A percentile compares a stretch with the other conserved stretches of the same genome.
Evolutionary conservation across 2,329 filamentous ascomycete species (phyloP).

Genomic region (Hortaea sp.): DNA sequence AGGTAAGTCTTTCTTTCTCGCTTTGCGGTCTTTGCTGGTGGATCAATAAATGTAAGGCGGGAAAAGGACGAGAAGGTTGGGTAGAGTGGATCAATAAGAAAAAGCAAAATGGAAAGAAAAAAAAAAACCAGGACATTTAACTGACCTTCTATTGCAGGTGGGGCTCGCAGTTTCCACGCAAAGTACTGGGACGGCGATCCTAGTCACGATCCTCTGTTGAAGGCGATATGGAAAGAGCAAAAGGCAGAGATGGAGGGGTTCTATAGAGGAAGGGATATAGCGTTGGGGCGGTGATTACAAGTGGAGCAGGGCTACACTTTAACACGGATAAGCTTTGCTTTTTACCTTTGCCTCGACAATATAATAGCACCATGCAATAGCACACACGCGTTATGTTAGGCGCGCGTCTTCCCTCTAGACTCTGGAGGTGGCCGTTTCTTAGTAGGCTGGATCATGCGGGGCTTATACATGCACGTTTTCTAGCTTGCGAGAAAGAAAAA

Average conservation of each 20-base stretch:
- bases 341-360: too few species aligned
- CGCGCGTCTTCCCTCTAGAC: too few species aligned
- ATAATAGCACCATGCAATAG: too few species aligned
- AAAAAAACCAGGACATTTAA: too few species aligned
- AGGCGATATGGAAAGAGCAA: slow-evolving; percentile 27
- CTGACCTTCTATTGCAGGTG: slow-evolving; percentile 6
- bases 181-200: slow-evolving; percentile 32
- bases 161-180: slow-evolving; percentile 28
- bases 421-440: too few species aligned
- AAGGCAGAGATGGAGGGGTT: slow-evolving; percentile 28
- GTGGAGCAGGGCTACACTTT: too few species aligned
- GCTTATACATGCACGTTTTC: too few species aligned
- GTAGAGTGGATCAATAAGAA: neutral
- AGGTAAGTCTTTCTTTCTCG: slow-evolving; percentile 3
- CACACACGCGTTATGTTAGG: too few species aligned
- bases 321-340: too few species aligned
- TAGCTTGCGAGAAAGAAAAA: too few species aligned
- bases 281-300: neutral
- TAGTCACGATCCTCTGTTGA: slow-evolving; percentile 24
- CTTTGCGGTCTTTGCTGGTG: neutral
- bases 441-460: too few species aligned
- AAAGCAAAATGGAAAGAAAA: too few species aligned
- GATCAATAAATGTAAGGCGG: neutral
- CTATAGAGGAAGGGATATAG: slow-evolving; percentile 19
- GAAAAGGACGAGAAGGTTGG: neutral